These are phyloP conservation scores for Endocalyx cinctus DNA, from an alignment of 2,329 filamentous ascomycete genomes.

Conservation along the genomic window DNA sequence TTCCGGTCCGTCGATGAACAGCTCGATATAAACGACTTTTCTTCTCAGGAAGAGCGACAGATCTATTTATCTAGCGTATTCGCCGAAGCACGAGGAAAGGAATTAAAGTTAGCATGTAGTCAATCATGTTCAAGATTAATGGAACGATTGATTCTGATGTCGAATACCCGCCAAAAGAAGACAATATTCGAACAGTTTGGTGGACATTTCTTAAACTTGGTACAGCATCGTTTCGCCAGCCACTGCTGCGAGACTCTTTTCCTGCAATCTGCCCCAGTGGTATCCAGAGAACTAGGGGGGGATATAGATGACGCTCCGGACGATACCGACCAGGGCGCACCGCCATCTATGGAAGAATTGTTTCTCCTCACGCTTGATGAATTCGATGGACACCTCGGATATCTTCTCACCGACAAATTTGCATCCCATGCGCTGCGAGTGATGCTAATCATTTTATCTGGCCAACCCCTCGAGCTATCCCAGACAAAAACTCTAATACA, in stretches of 20 bases:
- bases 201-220: conserved; percentile 80
- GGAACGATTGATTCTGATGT: conserved; percentile 84
- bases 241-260: conserved; percentile 97
- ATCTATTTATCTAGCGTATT: conserved; percentile 78
- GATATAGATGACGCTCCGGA: conserved; percentile 39
- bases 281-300: conserved; percentile 66
- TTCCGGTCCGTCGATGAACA: conserved; percentile 86
- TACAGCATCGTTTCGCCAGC: conserved; percentile 93
- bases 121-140: conserved; percentile 92
- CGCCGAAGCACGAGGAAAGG: conserved; percentile 82
- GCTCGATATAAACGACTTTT: conserved; percentile 86
- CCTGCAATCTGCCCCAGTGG: conserved; percentile 71
- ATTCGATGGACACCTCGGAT: conserved; percentile 78
- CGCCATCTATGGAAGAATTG: conserved; percentile 73
- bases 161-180: conserved; percentile 76
- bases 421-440: conserved; percentile 89
- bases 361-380: conserved; percentile 83
- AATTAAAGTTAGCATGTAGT: conserved; percentile 91
- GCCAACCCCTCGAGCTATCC: conserved; percentile 68
- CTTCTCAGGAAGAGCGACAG: conserved; percentile 64
- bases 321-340: conserved; percentile 41
- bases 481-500: conserved; percentile 72
- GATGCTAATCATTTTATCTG: conserved; percentile 78
- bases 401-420: conserved; percentile 79
- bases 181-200: conserved; percentile 79